phyloP scores from a whole-genome alignment of 2,329 filamentous ascomycete genomes.

The Colletotrichum viniferum region DNA sequence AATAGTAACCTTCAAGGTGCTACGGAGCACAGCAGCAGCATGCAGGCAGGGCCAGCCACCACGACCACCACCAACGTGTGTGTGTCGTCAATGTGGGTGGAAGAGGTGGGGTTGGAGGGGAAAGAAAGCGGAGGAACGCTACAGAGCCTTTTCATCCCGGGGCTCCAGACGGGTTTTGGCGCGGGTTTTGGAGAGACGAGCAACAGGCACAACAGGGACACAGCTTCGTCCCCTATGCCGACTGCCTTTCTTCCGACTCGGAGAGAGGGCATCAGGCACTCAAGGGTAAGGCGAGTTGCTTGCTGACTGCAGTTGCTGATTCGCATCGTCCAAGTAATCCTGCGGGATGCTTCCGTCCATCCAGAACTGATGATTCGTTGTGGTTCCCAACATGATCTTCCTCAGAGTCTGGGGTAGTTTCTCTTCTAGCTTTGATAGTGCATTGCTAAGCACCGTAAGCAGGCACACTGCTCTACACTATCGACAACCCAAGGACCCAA shows the following conservation, averaged over 20 bases:
- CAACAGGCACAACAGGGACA: not conserved
- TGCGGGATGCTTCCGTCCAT: not conserved
- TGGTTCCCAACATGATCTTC: not conserved
- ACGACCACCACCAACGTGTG: not conserved
- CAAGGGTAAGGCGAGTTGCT: not conserved
- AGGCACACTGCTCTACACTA: not conserved
- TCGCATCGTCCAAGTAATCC: not conserved
- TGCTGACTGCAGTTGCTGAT: not conserved
- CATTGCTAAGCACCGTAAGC: not conserved
- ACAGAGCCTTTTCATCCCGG: not conserved
- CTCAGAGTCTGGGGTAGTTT: not conserved
- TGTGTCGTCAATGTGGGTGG: constrained; percentile 2
- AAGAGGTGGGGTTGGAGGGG: not conserved
- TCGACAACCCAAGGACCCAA: not conserved
- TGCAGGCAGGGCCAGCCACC: not conserved
- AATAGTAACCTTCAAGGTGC: constrained; percentile 5
- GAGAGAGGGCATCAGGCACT: not conserved
- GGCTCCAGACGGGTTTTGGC: not conserved
- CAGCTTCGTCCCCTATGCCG: constrained; percentile 1
- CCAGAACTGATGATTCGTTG: not conserved
- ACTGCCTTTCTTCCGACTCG: constrained; percentile 2
- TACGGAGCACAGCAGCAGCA: not conserved
- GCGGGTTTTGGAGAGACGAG: not conserved
- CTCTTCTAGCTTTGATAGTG: not conserved
- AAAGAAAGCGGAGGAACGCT: not conserved